These are phyloP conservation scores for Fusarium pseudocircinatum DNA, from an alignment of 2,329 filamentous ascomycete species.

Conservation along the genomic window DNA sequence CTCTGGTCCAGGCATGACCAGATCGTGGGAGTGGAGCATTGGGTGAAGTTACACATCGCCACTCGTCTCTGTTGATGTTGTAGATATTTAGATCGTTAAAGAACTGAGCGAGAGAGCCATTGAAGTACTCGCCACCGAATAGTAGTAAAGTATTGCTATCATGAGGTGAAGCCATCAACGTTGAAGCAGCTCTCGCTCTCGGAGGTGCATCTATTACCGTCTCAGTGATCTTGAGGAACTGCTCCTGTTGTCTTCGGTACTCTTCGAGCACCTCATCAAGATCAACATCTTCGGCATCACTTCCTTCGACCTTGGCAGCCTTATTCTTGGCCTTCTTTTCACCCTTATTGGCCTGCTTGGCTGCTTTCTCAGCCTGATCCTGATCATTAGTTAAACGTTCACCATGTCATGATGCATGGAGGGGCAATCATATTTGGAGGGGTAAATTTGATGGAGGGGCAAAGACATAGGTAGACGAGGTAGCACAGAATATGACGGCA, in stretches of 20 bases:
- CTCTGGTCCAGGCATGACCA: constrained; percentile 94
- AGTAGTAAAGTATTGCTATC: constrained; percentile 89
- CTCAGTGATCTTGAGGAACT: constrained; percentile 94
- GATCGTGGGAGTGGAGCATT: constrained; percentile 91
- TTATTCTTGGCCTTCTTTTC: constrained; percentile 84
- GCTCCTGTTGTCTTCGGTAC: constrained; percentile 91
- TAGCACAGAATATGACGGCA: constrained; percentile 37
- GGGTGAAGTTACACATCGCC: constrained; percentile 88
- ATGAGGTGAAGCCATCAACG: constrained; percentile 83
- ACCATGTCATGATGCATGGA: constrained; percentile 18
- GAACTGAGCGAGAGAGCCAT: constrained; percentile 83
- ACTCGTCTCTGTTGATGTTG: constrained; percentile 86
- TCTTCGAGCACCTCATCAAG: constrained; percentile 92
- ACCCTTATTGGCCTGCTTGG: constrained; percentile 88
- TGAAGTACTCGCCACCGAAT: constrained; percentile 96
- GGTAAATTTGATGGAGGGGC: constrained; percentile 30
- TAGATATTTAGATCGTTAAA: constrained; percentile 75
- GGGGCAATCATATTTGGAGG: constrained; percentile 34
- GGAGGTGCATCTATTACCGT: constrained; percentile 75
- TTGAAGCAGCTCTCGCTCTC: constrained; percentile 79
- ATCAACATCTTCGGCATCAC: constrained; percentile 91
- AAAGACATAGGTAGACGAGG: background rate
- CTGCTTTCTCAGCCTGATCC: constrained; percentile 67
- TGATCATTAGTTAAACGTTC: constrained; percentile 32
- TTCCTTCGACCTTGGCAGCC: constrained; percentile 77